phyloP scores from a whole-genome alignment of 805 yeast genomes.

The Kluyveromyces starmeri region DNA sequence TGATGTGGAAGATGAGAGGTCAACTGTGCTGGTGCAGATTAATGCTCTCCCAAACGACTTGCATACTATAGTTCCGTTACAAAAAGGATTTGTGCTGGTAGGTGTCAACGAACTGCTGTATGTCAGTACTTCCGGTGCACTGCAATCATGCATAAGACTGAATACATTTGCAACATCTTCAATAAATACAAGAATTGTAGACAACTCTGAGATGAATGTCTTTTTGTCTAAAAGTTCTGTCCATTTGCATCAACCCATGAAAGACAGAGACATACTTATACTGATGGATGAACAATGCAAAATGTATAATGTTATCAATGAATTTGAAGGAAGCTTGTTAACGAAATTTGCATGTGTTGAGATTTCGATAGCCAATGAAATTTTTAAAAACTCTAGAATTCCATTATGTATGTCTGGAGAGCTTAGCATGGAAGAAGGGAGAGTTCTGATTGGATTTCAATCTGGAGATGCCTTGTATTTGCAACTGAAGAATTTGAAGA shows the following conservation, averaged over 20 bases:
- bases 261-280: slow-evolving; percentile 15
- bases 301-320: slow-evolving; percentile 20
- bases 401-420: slow-evolving; percentile 23
- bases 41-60: slow-evolving; percentile 67
- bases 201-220: slow-evolving; percentile 21
- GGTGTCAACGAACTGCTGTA: slow-evolving; percentile 76
- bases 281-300: slow-evolving; percentile 22
- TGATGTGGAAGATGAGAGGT: slow-evolving; percentile 45
- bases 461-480: slow-evolving; percentile 50
- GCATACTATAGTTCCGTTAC: slow-evolving; percentile 52
- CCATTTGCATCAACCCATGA: slow-evolving; percentile 29
- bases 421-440: slow-evolving; percentile 20
- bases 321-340: slow-evolving; percentile 26
- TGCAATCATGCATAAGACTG: slow-evolving; percentile 27
- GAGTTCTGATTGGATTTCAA: slow-evolving; percentile 50
- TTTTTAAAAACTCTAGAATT: slow-evolving; percentile 18
- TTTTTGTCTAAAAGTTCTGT: slow-evolving; percentile 22
- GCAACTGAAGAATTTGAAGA: slow-evolving; percentile 24
- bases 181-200: slow-evolving; percentile 46
- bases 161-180: slow-evolving; percentile 29
- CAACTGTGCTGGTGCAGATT: slow-evolving; percentile 61
- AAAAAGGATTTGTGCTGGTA: slow-evolving; percentile 52
- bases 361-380: slow-evolving; percentile 26
- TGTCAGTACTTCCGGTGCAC: slow-evolving; percentile 53
- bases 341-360: slow-evolving; percentile 23